Percentiles rank a stretch among this genome's conserved stretches.
phyloP scores from a whole-genome alignment of 352 stramenopile species.

The Nothophytophthora sp. region DNA sequence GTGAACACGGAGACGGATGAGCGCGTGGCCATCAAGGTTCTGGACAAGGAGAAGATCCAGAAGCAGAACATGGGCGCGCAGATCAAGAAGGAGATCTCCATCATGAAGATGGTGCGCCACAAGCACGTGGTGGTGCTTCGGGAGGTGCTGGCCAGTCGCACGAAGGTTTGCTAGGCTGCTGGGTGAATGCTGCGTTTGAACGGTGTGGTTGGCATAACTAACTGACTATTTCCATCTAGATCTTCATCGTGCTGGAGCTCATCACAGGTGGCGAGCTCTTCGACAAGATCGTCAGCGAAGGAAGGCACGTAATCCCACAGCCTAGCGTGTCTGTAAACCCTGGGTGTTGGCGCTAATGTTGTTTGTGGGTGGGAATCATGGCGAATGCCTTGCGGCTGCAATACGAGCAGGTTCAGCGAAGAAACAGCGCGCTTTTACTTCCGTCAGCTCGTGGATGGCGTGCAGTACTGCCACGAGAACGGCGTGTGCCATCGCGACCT shows the following conservation, averaged over 20 bases:
- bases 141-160: conserved; percentile 65
- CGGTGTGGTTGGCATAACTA: too few species aligned
- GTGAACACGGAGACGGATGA: conserved; percentile 90
- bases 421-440: conserved; percentile 65
- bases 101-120: conserved; percentile 91
- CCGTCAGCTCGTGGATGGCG: conserved; percentile 89
- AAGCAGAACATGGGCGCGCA: conserved; percentile 88
- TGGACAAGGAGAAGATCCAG: conserved; percentile 93
- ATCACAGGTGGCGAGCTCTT: conserved; percentile 93
- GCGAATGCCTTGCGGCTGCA: too few species aligned
- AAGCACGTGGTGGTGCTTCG: conserved; percentile 88
- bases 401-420: too few species aligned
- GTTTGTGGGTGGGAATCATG: too few species aligned
- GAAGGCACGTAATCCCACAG: conserved; percentile 80
- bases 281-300: conserved; percentile 88
- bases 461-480: conserved; percentile 91
- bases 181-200: background rate
- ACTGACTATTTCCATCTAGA: conserved; percentile 39
- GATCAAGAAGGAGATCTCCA: conserved; percentile 94
- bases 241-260: conserved; percentile 95
- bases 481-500: conserved; percentile 91
- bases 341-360: too few species aligned
- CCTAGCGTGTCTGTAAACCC: background rate
- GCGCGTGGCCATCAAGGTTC: conserved; percentile 92
- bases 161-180: conserved; percentile 18